Base-by-base conservation (phyloP, 2,329 filamentous ascomycete species). In the Pseudogymnoascus sp. region DNA sequence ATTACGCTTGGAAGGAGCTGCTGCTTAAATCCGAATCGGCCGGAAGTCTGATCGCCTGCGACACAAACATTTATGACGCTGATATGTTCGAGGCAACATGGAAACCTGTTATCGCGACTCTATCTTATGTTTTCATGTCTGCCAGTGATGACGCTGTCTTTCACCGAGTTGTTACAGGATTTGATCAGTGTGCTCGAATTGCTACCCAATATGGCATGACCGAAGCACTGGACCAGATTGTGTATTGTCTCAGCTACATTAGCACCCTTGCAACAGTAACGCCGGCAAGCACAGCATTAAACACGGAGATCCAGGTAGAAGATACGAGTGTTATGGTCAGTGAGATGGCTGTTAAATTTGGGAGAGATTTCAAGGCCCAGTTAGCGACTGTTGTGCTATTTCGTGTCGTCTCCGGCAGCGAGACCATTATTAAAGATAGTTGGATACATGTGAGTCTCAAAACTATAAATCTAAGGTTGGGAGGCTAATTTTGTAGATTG, bases 61-160 rank as follows among this genome's bases (percentile, higher is more conserved):
- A 96, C 68, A 96, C 93, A 4, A 97, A 97, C 72, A 87, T 96
- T 40, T 99, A 91, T 75, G 96, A 99, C 75, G 91, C 93, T 3
- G 93, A 99, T 73, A 97, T 99, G 91, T 99, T 99, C 74, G 87
- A 89, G 64, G 89, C 92, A 21, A 97, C 93, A 0, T 99, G 96
- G 95, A 92, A 86, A 73, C 93, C 96, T 0, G 92, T 99, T 60
- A 83, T 99, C 38, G 93, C 95, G 3, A 97, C 96, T 0, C 79
- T 99, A 63, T 96, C 95, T 11, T 99, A 97, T 73, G 95, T 99
- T 3, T 99, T 99, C 78, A 96, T 97, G 88, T 97, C 93, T 36
- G 96, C 96, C 15, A 96, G 92, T 0, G 96, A 99, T 72, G 95
- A 99, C 74, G 86, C 93, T 0, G 95, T 99, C 2, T 99, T 96